Evolutionary conservation across 2,329 filamentous ascomycete genomes (phyloP), one percentile per base, ranked within the genome.

Genomic region (Xylaria sp.): DNA sequence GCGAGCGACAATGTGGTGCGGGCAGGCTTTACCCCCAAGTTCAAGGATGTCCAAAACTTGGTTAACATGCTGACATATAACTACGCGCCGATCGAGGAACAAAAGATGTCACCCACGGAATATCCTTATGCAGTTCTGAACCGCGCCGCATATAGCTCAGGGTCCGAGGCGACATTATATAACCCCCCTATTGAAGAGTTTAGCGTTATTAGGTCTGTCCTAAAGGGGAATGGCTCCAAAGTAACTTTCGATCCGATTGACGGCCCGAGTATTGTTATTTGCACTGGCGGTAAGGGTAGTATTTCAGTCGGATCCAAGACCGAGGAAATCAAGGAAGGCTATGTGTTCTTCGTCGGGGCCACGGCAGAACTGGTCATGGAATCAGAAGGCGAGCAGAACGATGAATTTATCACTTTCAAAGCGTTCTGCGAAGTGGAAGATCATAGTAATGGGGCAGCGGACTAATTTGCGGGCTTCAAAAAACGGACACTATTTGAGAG

Each of bases 1-100:
- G 91, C 93, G 9, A 97, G 93, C n/a, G 96, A 99, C 85, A 99
- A 99, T 72, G 96, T 99, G 39, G 94, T 99, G 58, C 93, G 96
- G 63, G 96, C 96, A 0, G 96, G 96, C 49, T 96, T 99, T 80
- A 99, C 96, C 0, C 96, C 96, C 63, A 99, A 99, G 79, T 99
- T 97, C 86, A 97, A 98, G 82, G 96, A 99, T 73, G 93, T 98
- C 25, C 82, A 89, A 61, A 98, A 94, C 0, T 85, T 99, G 11
- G 93, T 95, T 38, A 86, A 89, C 68, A 97, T 97, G 90, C 83
- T 99, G 72, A 99, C 96, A 0, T 99, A 99, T 83, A 92, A 90
- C 73, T 97, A 96, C 75, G 94, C 96, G 0, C 95, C 96, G 2
- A 97, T 97, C 71, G 90, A 92, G 67, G 90, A 97, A 81, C 96